These are phyloP conservation scores for Smittium mucronatum DNA, from an alignment of 371 early-diverging fungal genomes.

Conservation along the genomic window DNA sequence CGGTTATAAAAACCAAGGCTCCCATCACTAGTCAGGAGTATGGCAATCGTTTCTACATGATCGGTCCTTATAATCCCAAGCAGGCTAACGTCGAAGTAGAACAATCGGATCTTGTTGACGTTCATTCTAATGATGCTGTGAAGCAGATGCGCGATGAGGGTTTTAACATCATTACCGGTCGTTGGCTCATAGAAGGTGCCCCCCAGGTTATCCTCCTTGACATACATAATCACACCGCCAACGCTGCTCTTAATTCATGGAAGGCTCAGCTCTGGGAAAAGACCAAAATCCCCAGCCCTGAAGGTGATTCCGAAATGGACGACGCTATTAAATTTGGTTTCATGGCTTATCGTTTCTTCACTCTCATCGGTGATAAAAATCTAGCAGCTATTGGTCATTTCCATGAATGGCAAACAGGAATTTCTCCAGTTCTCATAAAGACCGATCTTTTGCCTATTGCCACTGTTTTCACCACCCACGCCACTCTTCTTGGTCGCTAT, in stretches of 20 bases:
- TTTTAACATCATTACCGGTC: conserved; percentile 70
- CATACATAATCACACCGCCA: conserved; percentile 41
- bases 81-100: conserved; percentile 84
- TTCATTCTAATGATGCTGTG: conserved; percentile 32
- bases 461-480: conserved; percentile 93
- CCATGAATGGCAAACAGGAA: conserved; percentile 94
- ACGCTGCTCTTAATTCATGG: conserved; percentile 75
- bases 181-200: conserved; percentile 90
- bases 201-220: conserved; percentile 88
- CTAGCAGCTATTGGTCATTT: conserved; percentile 86
- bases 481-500: conserved; percentile 91
- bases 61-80: conserved; percentile 70
- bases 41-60: conserved; percentile 67
- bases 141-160: conserved; percentile 63
- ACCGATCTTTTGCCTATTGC: conserved; percentile 76
- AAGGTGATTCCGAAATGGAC: conserved; percentile 81
- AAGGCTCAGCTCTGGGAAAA: conserved; percentile 86
- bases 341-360: conserved; percentile 79
- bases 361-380: conserved; percentile 36
- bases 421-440: conserved; percentile 74
- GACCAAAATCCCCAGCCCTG: conserved; percentile 82
- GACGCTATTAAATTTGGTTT: conserved; percentile 90
- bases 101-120: background rate
- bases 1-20: conserved; percentile 89
- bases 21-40: conserved; percentile 90